Percentiles rank a stretch among this genome's conserved stretches.
These are phyloP conservation scores for Athelia sp. DNA, from an alignment of 1,284 basidiomycete genomes.

Conservation along the genomic window DNA sequence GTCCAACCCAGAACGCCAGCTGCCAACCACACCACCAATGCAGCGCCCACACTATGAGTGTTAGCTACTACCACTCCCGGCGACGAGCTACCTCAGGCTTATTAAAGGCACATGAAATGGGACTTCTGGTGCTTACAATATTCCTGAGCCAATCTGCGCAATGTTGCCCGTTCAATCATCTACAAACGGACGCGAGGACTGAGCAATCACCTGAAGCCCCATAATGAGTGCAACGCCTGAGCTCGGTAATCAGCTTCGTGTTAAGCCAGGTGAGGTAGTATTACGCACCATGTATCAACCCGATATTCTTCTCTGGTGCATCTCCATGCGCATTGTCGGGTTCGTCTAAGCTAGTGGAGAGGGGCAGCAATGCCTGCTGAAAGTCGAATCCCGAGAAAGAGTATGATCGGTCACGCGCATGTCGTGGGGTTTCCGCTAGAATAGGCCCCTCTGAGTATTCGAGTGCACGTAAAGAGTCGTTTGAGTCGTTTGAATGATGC, in stretches of 20 bases:
- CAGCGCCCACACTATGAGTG: slow-evolving; percentile 81
- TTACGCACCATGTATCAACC: slow-evolving; percentile 66
- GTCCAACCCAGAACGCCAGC: slow-evolving; percentile 89
- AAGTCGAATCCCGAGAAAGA: slow-evolving; percentile 80
- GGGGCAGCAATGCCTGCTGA: slow-evolving; percentile 69
- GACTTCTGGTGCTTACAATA: slow-evolving; percentile 58
- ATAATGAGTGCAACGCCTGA: slow-evolving; percentile 81
- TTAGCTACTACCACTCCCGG: slow-evolving; percentile 89
- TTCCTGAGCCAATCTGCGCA: slow-evolving; percentile 82
- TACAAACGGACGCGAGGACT: slow-evolving; percentile 1
- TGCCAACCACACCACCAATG: slow-evolving; percentile 74
- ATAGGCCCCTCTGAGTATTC: slow-evolving; percentile 66
- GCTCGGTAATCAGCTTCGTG: slow-evolving; percentile 5
- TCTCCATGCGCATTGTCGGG: slow-evolving; percentile 44
- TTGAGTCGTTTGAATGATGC: slow-evolving; percentile 58
- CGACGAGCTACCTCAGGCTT: slow-evolving; percentile 54
- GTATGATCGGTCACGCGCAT: slow-evolving; percentile 48
- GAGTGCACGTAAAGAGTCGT: slow-evolving; percentile 70
- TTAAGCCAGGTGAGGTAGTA: slow-evolving; percentile 4
- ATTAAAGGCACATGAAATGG: too few relatives aligned
- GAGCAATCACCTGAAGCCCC: slow-evolving; percentile 58
- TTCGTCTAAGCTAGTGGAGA: slow-evolving; percentile 71
- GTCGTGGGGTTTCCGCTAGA: slow-evolving; percentile 23
- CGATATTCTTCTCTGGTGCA: slow-evolving; percentile 66
- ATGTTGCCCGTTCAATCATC: too few relatives aligned